Evolutionary conservation across 2,329 filamentous ascomycete species (phyloP).

Genomic region (Trematosphaeria pertusa): DNA sequence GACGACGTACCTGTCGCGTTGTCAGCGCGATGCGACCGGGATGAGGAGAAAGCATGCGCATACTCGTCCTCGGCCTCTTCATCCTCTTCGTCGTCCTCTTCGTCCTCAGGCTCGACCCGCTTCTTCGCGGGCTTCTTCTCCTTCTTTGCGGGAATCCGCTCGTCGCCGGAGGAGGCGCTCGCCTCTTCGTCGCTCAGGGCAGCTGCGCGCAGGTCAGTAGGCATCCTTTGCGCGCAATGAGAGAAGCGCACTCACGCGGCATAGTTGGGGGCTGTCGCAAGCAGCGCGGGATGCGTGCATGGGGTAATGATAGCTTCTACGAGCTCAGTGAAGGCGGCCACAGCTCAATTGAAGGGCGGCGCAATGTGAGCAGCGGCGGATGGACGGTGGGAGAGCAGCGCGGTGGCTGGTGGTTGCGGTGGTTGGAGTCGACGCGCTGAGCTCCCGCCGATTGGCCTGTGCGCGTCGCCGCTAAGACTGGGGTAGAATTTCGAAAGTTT

Average conservation of each 20-base stretch:
- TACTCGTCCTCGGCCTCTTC: slow-evolving; percentile 55
- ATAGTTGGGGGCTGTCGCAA: slow-evolving; percentile 29
- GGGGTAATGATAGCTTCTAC: slow-evolving; percentile 3
- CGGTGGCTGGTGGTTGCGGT: slow-evolving; percentile 9
- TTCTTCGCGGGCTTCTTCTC: slow-evolving; percentile 23
- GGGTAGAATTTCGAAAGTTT: slow-evolving; percentile 23
- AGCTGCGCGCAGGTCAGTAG: slow-evolving; percentile 39
- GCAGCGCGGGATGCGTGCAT: slow-evolving; percentile 3
- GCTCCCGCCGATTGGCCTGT: slow-evolving; percentile 6
- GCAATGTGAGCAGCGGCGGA: too few species aligned
- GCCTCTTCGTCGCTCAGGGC: slow-evolving; percentile 47
- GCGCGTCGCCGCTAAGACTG: slow-evolving; percentile 9
- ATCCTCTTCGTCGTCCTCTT: slow-evolving; percentile 32
- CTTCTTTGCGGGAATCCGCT: slow-evolving; percentile 35
- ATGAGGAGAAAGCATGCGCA: slow-evolving; percentile 26
- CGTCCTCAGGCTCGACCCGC: slow-evolving; percentile 17
- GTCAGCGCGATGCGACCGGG: slow-evolving; percentile 25
- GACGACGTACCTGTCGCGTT: slow-evolving; percentile 68
- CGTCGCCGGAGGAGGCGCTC: slow-evolving; percentile 37
- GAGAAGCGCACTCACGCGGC: slow-evolving; percentile 41
- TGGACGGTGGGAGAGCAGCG: slow-evolving; percentile 10
- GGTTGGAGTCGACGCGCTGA: slow-evolving; percentile 18
- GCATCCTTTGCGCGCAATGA: neutral
- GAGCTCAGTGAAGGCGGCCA: slow-evolving; percentile 2
- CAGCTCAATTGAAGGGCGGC: slow-evolving; percentile 20